Conservation (phyloP, 1,284 basidiomycete genomes). For the Agaricales sp. region DNA sequence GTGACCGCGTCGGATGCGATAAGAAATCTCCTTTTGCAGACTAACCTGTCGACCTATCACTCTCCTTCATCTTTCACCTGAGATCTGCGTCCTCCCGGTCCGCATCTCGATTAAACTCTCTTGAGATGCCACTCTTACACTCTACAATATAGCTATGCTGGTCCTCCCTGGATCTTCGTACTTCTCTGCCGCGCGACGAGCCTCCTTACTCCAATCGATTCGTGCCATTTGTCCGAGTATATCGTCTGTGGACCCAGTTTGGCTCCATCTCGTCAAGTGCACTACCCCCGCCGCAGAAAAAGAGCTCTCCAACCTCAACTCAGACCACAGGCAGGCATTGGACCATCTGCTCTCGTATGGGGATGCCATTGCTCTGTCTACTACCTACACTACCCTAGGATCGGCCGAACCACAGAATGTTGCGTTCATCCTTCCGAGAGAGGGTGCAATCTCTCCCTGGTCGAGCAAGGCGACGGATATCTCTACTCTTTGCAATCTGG, state of each 20-base stretch:
- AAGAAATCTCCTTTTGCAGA: background rate
- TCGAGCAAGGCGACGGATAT: constrained; percentile 89
- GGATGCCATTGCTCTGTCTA: constrained; percentile 52
- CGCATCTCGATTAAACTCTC: background rate
- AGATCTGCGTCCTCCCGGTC: background rate
- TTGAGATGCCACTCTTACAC: background rate
- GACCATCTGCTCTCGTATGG: constrained; percentile 83
- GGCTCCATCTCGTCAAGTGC: constrained; percentile 79
- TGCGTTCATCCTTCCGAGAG: constrained; percentile 72
- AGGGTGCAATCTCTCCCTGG: constrained; percentile 81
- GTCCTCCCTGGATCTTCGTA: constrained; percentile 65
- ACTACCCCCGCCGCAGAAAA: constrained; percentile 34
- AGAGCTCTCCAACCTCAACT: constrained; percentile 35
- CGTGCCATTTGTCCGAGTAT: constrained; percentile 46
- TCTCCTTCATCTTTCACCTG: background rate
- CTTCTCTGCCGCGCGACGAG: constrained; percentile 62
- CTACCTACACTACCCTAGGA: constrained; percentile 32
- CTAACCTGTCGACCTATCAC: no score
- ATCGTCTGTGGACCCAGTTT: constrained; percentile 71
- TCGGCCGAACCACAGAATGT: constrained; percentile 26
- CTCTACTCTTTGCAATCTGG: constrained; percentile 64
- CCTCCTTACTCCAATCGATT: constrained; percentile 56
- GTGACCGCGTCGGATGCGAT: background rate
- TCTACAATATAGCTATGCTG: constrained; percentile 33
- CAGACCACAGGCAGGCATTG: constrained; percentile 46